Percentiles rank a stretch among this genome's conserved stretches.
These are phyloP conservation scores for Cucurbita pepo DNA, from an alignment of 306 rosid species.

Conservation along the genomic window DNA sequence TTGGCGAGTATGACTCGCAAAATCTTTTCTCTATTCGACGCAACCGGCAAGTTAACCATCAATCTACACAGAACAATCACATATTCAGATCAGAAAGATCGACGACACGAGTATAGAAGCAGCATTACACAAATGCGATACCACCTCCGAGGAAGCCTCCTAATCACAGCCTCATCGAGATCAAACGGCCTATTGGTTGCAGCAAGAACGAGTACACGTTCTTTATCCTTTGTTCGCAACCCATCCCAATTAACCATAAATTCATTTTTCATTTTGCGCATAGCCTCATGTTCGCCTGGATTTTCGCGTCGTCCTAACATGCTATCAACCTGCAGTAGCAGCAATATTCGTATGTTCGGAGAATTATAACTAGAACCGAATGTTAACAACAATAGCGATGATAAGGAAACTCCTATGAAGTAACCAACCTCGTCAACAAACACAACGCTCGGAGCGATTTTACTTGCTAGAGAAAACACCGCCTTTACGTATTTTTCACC, in stretches of 20 bases:
- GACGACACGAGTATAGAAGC: background rate
- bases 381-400: background rate
- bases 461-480: conserved; percentile 86
- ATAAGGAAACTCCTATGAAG: background rate
- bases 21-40: conserved; percentile 68
- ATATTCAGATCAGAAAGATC: background rate
- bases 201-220: conserved; percentile 88
- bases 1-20: conserved; percentile 66
- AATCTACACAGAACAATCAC: conserved; percentile 33
- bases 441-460: conserved; percentile 89
- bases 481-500: conserved; percentile 96
- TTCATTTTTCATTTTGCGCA: conserved; percentile 98
- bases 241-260: conserved; percentile 99
- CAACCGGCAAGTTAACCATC: conserved; percentile 91
- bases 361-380: background rate
- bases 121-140: background rate
- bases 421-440: conserved; percentile 90
- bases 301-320: conserved; percentile 95
- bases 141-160: conserved; percentile 96
- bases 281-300: conserved; percentile 90
- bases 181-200: conserved; percentile 97
- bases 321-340: conserved; percentile 68
- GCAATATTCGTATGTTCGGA: conserved; percentile 3
- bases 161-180: conserved; percentile 93
- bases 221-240: conserved; percentile 84